Evolutionary conservation across 2,329 filamentous ascomycete species (phyloP).

Genomic region (Trichoderma breve): DNA sequence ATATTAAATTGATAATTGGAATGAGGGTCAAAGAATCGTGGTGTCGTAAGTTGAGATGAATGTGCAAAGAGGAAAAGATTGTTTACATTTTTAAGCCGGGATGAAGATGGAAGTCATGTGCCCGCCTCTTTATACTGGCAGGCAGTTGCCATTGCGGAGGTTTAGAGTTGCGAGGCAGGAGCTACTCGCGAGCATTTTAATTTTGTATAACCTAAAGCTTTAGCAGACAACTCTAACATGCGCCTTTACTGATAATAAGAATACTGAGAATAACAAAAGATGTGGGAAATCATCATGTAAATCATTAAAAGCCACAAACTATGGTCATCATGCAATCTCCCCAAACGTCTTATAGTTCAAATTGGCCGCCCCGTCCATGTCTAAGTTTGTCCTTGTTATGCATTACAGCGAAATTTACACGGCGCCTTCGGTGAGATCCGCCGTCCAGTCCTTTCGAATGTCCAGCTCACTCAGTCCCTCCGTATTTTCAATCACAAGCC

Average conservation of each 20-base stretch:
- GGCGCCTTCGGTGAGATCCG: constrained; percentile 50
- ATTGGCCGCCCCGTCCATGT: not conserved
- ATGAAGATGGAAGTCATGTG: not conserved
- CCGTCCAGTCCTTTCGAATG: constrained; percentile 62
- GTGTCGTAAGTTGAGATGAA: not conserved
- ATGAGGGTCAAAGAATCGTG: not conserved
- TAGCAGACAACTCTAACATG: not conserved
- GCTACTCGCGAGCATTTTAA: not conserved
- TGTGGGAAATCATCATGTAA: not conserved
- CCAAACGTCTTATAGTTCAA: not conserved
- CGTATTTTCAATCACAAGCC: constrained; percentile 69
- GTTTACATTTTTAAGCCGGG: not conserved
- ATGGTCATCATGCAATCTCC: not conserved
- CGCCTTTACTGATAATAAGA: not conserved
- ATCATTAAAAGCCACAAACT: not conserved
- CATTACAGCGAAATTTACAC: constrained; percentile 26
- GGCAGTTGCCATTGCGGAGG: not conserved
- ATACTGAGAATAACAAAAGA: not conserved
- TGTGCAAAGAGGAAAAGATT: not conserved
- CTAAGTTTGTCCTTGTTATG: not conserved
- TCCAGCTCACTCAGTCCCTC: constrained; percentile 57
- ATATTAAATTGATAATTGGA: not conserved
- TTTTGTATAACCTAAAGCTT: not conserved
- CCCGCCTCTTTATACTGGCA: not conserved
- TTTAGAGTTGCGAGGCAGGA: not conserved